phyloP scores from a whole-genome alignment of 2,329 filamentous ascomycete species.

The Fusarium mexicanum region DNA sequence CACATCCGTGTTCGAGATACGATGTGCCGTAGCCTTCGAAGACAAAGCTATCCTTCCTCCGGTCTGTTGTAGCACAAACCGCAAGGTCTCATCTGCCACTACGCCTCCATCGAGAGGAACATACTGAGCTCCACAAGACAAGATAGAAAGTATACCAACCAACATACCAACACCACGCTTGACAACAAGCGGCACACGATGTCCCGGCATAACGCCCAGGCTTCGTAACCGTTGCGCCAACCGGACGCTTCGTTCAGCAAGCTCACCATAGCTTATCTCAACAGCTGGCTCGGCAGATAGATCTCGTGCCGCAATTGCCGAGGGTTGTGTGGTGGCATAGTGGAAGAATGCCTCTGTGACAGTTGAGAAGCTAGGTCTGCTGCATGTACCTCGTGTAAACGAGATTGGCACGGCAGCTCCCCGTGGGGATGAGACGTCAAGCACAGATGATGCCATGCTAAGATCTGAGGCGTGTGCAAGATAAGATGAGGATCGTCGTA shows the following conservation, averaged over 20 bases:
- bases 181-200: constrained; percentile 64
- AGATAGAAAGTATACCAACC: constrained; percentile 63
- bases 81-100: constrained; percentile 58
- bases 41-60: constrained; percentile 56
- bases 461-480: background rate
- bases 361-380: constrained; percentile 42
- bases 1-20: constrained; percentile 30
- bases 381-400: constrained; percentile 34
- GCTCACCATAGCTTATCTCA: constrained; percentile 57
- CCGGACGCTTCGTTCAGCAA: constrained; percentile 48
- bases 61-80: constrained; percentile 60
- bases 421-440: background rate
- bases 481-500: constrained; percentile 31
- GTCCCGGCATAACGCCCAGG: constrained; percentile 54
- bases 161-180: constrained; percentile 66
- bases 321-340: constrained; percentile 50
- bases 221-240: constrained; percentile 52
- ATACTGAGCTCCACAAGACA: constrained; percentile 67
- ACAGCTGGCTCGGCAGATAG: constrained; percentile 42
- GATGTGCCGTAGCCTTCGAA: constrained; percentile 48
- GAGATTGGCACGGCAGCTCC: constrained; percentile 28
- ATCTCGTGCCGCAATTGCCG: constrained; percentile 51
- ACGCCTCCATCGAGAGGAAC: constrained; percentile 67
- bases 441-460: constrained; percentile 21
- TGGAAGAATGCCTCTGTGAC: constrained; percentile 51